Percentiles rank a stretch among this genome's conserved stretches.
These are phyloP conservation scores for Adansonia grandidieri DNA, from an alignment of 441 rosid genomes.

Conservation along the genomic window DNA sequence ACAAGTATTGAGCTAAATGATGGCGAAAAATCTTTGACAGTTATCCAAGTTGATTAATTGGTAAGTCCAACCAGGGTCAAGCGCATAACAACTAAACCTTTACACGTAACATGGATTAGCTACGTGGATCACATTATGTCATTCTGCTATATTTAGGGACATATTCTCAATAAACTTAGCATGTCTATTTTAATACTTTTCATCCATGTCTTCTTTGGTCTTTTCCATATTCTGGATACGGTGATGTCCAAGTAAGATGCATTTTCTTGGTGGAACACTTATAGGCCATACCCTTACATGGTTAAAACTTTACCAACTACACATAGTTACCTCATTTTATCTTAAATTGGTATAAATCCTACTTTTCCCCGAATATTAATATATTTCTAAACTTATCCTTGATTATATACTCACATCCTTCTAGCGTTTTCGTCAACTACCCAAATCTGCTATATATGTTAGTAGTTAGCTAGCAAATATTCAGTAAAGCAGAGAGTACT, in stretches of 20 bases:
- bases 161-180: background rate
- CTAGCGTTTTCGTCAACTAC: background rate
- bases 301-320: background rate
- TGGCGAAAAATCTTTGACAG: background rate
- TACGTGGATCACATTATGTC: background rate
- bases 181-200: slow-evolving; percentile 3
- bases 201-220: background rate
- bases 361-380: background rate
- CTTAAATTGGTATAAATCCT: background rate
- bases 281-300: background rate
- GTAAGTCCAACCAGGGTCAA: background rate
- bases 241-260: background rate
- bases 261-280: background rate
- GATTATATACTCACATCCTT: background rate
- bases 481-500: background rate
- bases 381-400: background rate
- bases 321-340: slow-evolving; percentile 8
- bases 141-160: background rate
- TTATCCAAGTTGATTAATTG: background rate
- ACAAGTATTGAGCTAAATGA: background rate
- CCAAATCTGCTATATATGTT: background rate
- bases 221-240: background rate
- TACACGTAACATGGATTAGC: background rate
- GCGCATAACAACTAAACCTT: background rate
- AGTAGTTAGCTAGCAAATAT: background rate